phyloP scores from a whole-genome alignment of 345 rosid species.

The Psidium guajava region DNA sequence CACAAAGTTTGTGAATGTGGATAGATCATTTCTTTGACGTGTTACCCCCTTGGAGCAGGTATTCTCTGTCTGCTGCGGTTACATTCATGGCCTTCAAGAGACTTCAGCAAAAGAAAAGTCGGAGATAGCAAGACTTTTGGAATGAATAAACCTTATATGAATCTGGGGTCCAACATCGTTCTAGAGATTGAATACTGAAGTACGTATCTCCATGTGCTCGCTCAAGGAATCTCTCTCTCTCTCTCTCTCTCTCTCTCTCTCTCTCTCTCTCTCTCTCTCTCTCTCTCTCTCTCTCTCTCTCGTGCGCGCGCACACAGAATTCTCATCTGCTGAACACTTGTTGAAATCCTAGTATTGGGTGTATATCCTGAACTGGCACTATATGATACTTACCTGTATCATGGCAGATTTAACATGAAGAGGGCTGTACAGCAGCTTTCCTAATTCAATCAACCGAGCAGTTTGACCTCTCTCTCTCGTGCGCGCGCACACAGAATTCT shows the following conservation, averaged over 20 bases:
- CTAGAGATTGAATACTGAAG: neutral
- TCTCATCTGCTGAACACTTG: neutral
- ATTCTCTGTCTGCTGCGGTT: conserved; percentile 85
- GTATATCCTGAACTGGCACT: neutral
- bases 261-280: neutral
- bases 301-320: neutral
- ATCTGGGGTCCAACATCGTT: neutral
- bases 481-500: neutral
- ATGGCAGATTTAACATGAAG: neutral
- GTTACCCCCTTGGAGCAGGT: conserved; percentile 36
- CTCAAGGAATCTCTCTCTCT: neutral
- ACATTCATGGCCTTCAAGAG: conserved; percentile 91
- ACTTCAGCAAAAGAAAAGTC: conserved; percentile 30
- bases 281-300: neutral
- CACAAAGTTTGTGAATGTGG: neutral
- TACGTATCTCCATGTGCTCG: neutral
- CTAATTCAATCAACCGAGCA: neutral
- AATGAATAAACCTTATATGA: neutral
- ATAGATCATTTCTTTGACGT: neutral
- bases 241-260: neutral
- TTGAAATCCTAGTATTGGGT: neutral
- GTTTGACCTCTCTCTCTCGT: too few relatives aligned
- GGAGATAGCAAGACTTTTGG: conserved; percentile 22
- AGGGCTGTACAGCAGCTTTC: neutral
- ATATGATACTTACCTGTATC: neutral